A percentile compares a stretch with the other conserved stretches of the same genome.
Evolutionary conservation across 2,329 filamentous ascomycete species (phyloP).

Genomic region (Camillea tinctor): DNA sequence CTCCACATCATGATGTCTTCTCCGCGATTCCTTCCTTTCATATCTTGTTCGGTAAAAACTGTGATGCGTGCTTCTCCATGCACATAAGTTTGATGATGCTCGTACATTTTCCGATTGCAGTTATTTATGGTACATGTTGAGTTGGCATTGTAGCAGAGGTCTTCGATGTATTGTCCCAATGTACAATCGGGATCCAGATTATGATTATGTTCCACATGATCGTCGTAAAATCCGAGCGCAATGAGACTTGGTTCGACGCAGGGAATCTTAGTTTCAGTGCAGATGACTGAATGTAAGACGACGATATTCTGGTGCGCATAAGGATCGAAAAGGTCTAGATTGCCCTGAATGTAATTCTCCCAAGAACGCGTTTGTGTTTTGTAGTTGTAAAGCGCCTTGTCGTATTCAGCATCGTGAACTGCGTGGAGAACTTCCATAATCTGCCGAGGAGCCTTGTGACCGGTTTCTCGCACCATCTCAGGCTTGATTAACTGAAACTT

Average conservation of each 20-base stretch:
- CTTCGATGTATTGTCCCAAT: conserved; percentile 91
- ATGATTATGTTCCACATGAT: conserved; percentile 66
- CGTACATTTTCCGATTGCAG: conserved; percentile 84
- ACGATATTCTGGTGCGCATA: conserved; percentile 96
- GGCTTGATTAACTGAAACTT: conserved; percentile 90
- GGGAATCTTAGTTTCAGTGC: conserved; percentile 88
- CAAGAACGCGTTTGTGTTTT: conserved; percentile 92
- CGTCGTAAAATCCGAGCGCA: conserved; percentile 89
- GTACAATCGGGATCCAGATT: conserved; percentile 82
- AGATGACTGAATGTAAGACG: conserved; percentile 89
- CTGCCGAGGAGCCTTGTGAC: conserved; percentile 76
- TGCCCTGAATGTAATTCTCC: conserved; percentile 91
- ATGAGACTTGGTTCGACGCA: conserved; percentile 90
- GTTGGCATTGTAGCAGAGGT: conserved; percentile 74
- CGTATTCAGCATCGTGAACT: conserved; percentile 94
- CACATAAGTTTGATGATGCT: conserved; percentile 95
- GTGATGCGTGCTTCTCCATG: conserved; percentile 94
- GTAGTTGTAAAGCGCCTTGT: conserved; percentile 91
- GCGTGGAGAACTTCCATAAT: conserved; percentile 93
- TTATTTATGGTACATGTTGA: conserved; percentile 78
- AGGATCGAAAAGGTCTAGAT: conserved; percentile 87
- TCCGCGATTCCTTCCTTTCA: conserved; percentile 43
- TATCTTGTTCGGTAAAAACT: conserved; percentile 74
- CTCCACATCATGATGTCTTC: conserved; percentile 97
- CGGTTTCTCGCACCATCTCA: conserved; percentile 87